These are phyloP conservation scores for Penicillium dipodomyicola DNA, from an alignment of 495 filamentous ascomycete genomes.

Conservation along the genomic window DNA sequence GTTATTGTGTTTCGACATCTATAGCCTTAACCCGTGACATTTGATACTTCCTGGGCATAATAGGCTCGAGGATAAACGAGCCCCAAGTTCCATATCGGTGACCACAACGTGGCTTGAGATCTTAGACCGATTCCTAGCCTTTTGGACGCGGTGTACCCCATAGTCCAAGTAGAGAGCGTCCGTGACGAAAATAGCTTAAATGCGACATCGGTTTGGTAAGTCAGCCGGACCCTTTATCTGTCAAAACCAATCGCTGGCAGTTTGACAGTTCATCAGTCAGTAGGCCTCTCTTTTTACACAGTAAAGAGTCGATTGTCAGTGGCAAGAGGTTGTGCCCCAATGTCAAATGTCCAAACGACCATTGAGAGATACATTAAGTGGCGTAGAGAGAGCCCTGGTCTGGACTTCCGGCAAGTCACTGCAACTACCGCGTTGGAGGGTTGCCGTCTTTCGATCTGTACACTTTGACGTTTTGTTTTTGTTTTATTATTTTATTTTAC, in stretches of 20 bases:
- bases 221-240: slow-evolving; percentile 23
- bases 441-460: slow-evolving; percentile 5
- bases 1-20: background rate
- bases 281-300: slow-evolving; percentile 10
- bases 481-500: background rate
- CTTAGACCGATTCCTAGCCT: slow-evolving; percentile 5
- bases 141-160: slow-evolving; percentile 11
- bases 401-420: slow-evolving; percentile 9
- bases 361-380: slow-evolving; percentile 11
- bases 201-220: slow-evolving; percentile 21
- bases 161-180: slow-evolving; percentile 5
- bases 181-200: slow-evolving; percentile 31
- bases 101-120: slow-evolving; percentile 14
- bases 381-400: slow-evolving; percentile 13
- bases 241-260: slow-evolving; percentile 21
- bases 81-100: background rate
- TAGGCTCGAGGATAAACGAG: background rate
- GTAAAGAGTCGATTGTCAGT: slow-evolving; percentile 7
- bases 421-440: slow-evolving; percentile 3
- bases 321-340: slow-evolving; percentile 7
- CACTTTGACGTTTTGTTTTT: background rate
- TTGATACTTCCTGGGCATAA: background rate
- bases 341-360: slow-evolving; percentile 19
- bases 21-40: background rate
- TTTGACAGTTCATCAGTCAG: slow-evolving; percentile 34